Evolutionary conservation across 2,329 filamentous ascomycete species (phyloP).

Genomic region (Leptodontidium sp.): DNA sequence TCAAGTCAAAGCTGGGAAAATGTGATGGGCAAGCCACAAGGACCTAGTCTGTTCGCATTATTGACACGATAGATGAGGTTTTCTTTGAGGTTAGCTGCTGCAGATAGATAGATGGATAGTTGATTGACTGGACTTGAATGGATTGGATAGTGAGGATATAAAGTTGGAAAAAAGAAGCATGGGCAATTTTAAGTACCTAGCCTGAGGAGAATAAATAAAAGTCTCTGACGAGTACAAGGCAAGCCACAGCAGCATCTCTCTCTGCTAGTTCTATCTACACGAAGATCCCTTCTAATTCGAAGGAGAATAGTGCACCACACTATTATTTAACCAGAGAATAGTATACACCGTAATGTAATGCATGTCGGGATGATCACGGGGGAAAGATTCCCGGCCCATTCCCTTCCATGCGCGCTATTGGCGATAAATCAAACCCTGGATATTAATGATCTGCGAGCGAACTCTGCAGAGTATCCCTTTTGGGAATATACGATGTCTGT

Average conservation of each 20-base stretch:
- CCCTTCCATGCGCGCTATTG: background rate
- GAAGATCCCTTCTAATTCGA: no score
- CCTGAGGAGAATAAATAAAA: no score
- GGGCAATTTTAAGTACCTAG: no score
- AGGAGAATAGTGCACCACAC: no score
- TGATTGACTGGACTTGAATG: no score
- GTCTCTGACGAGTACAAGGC: background rate
- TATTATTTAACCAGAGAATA: no score
- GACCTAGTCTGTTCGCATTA: no score
- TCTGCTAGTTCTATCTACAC: background rate
- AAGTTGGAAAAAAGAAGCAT: background rate
- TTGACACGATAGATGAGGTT: no score
- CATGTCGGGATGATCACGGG: conserved; percentile 2
- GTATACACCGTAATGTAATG: background rate
- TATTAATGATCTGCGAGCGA: background rate
- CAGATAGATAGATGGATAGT: no score
- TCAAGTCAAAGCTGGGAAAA: no score
- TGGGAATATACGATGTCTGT: conserved; percentile 4
- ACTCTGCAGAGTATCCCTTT: background rate
- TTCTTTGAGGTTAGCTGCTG: no score
- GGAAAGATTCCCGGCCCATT: background rate
- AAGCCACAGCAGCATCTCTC: background rate
- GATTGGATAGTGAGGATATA: conserved; percentile 5
- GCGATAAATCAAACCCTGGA: background rate
- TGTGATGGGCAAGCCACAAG: no score